Evolutionary conservation across 768 basidiomycete species (phyloP), one percentile per base, ranked within the genome.

Genomic region (Hericium rajendrae): DNA sequence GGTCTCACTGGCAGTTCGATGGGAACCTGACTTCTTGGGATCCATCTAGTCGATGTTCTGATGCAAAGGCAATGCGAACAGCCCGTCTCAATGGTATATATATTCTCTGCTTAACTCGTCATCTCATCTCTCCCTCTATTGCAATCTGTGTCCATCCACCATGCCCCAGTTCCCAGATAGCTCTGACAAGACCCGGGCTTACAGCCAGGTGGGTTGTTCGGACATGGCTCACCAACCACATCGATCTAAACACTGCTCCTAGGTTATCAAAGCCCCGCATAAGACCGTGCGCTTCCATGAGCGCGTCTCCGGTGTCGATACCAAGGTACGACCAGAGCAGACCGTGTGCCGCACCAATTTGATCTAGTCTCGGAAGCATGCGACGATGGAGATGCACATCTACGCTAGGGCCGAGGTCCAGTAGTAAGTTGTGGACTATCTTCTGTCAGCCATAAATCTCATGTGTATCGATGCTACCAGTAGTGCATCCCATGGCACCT

Each of bases 231-330:
- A 22, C 8, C 4, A 2, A 39, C 48, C 13, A 15, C 50, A 16
- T n/a, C n/a, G n/a, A n/a, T 24, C 16, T 38, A 22, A 20, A 57
- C 32, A 4, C 20, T 9, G 22, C 18, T 48, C n/a, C 15, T 59
- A 84, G 82, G 76, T 78, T 48, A 38, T 54, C 16, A 76, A 75
- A 51, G 74, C 74, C 13, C 76, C 74, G 10, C 84, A 85, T 74
- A 71, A 83, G 70, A 81, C 84, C 1, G 55, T 70, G 58, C 71
- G 85, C 57, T 79, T 84, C 8, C 85, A 88, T 67, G 81, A 88
- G 70, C 66, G 86, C 48, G 76, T 88, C 60, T 81, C 83, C 51
- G 85, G 71, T 46, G 86, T 85, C 16, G 69, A 82, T 18, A 87
- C 76, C 69, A 83, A 81, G 76, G 84, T 80, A 38, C 13, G 69